phyloP scores from a whole-genome alignment of 805 yeast species.

The Yamadazyma sp. region DNA sequence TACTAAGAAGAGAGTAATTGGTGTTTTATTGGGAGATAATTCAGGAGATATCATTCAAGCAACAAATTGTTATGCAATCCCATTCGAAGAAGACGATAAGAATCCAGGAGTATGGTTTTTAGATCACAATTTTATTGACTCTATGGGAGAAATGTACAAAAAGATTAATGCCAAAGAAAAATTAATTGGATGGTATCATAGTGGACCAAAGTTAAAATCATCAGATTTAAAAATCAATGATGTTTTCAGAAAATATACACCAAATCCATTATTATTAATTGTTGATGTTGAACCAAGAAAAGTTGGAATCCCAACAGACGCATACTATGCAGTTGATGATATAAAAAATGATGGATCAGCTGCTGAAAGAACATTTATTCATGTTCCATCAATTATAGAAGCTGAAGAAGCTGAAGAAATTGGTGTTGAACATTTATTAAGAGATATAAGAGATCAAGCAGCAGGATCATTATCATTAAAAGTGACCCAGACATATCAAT shows the following conservation, averaged over 20 bases:
- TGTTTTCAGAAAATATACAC: constrained; percentile 73
- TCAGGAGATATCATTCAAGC: constrained; percentile 59
- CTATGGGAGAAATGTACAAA: constrained; percentile 97
- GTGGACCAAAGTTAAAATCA: constrained; percentile 88
- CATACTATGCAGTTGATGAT: constrained; percentile 91
- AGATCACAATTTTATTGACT: constrained; percentile 93
- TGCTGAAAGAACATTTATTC: constrained; percentile 88
- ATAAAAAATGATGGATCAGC: constrained; percentile 94
- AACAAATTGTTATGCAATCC: constrained; percentile 93
- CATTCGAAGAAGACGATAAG: constrained; percentile 95
- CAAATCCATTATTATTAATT: constrained; percentile 79
- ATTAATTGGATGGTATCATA: constrained; percentile 98
- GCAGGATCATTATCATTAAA: constrained; percentile 87
- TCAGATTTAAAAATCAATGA: constrained; percentile 92
- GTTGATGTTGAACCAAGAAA: constrained; percentile 85
- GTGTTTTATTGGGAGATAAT: constrained; percentile 87
- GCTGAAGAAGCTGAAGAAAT: constrained; percentile 99
- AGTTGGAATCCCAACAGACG: constrained; percentile 94
- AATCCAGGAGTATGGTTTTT: constrained; percentile 93
- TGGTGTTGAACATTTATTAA: constrained; percentile 92
- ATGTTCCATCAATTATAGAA: constrained; percentile 85
- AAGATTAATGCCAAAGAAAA: constrained; percentile 97
- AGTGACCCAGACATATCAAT: constrained; percentile 84
- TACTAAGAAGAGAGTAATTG: constrained; percentile 79
- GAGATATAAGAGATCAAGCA: constrained; percentile 95